A percentile compares a stretch with the other conserved stretches of the same genome.
Conservation (phyloP, 164 flowering plant genomes). For the Sextonia rubra region DNA sequence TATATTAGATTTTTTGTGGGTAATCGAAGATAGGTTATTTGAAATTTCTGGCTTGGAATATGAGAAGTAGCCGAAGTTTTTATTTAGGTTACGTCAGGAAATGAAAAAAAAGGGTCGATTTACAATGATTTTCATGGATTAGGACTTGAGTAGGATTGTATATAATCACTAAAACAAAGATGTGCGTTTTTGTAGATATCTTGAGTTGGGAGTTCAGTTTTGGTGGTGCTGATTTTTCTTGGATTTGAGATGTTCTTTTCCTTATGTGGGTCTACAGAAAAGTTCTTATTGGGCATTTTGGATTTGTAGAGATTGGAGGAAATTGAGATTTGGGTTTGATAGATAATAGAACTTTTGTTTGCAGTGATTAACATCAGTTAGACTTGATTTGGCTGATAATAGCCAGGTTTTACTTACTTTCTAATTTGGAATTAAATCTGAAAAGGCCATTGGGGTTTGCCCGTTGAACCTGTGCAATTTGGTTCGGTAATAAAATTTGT, state of each 20-base stretch:
- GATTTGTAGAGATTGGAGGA: background rate
- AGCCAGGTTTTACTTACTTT: no score
- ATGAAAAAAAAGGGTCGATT: conserved; percentile 19
- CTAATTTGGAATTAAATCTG: no score
- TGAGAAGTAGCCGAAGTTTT: background rate
- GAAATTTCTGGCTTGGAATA: conserved; percentile 7
- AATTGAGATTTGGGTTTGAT: conserved; percentile 17
- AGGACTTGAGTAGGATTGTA: background rate
- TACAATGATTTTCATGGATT: conserved; percentile 11
- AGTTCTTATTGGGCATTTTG: background rate
- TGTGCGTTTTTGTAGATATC: conserved; percentile 8
- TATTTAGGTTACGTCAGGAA: conserved; percentile 13
- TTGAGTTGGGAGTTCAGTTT: background rate
- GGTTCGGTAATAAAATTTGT: no score
- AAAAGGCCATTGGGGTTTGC: no score
- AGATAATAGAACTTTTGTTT: conserved; percentile 6
- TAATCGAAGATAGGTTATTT: background rate
- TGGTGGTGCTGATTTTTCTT: conserved; percentile 11
- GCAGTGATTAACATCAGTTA: background rate
- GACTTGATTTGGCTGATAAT: no score
- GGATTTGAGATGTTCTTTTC: conserved; percentile 5
- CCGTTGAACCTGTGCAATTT: no score
- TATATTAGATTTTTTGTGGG: background rate
- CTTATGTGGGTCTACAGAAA: conserved; percentile 2
- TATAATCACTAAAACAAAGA: background rate